Evolutionary conservation across 2,329 filamentous ascomycete species (phyloP), one percentile per base, ranked within the genome.

Genomic region (Thielaviopsis populi): DNA sequence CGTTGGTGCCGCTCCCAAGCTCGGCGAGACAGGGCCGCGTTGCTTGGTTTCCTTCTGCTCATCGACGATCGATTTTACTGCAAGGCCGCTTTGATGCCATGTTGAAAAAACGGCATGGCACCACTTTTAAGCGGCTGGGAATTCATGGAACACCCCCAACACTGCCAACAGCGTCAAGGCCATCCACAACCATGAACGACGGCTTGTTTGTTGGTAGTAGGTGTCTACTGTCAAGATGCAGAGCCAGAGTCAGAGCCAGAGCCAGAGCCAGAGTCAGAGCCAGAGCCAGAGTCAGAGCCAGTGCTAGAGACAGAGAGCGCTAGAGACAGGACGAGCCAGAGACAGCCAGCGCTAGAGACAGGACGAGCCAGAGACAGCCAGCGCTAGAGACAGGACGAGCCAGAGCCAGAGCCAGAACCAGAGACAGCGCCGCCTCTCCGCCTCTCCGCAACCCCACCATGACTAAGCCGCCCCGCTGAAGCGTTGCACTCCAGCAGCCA

Each of bases 391-490:
- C 33, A 37, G 33, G 10, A 8, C 3, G 33, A 33, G 30, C 30
- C 30, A 33, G 30, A 37, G 33, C 3, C 33, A 37, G 33, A 37
- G 33, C 3, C 8, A 37, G 33, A 33, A 7, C 30, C 30, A 33
- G 30, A 37, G 33, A 1, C 33, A 37, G 33, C 6, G 33, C 3
- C 33, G 33, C 3, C 33, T 37, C 59, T 30, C 7, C n/a, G 15
- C 17, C 41, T 48, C 11, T 46, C 8, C 15, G 19, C 3, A 15
- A 40, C 19, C 46, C 37, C 61, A 42, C 41, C 50, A 42, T 65
- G 63, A 65, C 59, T 62, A 65, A 65, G 46, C 59, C 2, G n/a
- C 15, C 17, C 63, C 63, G 54, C 33, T 33, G 46, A 61, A 61
- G 8, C 17, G 64, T 66, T 66, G 64, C 24, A 27, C 15, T 46